These are phyloP conservation scores for Cotoneaster glaucophyllus DNA, from an alignment of 306 rosid genomes.

Conservation along the genomic window DNA sequence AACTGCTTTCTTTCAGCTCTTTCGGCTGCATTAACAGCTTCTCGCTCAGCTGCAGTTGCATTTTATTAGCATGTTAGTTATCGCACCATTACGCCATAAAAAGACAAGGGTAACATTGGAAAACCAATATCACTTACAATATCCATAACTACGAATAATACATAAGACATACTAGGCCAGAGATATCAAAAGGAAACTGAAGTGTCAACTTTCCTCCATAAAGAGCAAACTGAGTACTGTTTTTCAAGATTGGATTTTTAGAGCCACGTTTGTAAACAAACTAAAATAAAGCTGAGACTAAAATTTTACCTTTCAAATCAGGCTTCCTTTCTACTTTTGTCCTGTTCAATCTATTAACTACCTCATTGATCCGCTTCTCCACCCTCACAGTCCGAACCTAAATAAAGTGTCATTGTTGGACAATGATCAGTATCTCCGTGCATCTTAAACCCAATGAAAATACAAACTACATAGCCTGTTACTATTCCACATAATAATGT, in stretches of 20 bases:
- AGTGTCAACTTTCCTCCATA: neutral
- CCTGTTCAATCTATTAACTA: slow-evolving; percentile 79
- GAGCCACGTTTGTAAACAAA: neutral
- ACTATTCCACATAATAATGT: neutral
- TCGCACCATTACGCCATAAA: neutral
- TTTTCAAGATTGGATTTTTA: neutral
- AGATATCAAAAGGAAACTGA: neutral
- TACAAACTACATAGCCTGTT: neutral
- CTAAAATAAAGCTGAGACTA: slow-evolving; percentile 9
- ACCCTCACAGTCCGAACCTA: slow-evolving; percentile 89
- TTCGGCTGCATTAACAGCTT: slow-evolving; percentile 91
- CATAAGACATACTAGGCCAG: neutral
- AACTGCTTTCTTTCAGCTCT: slow-evolving; percentile 80
- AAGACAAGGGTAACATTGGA: neutral
- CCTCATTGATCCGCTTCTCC: slow-evolving; percentile 88
- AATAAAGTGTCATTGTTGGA: slow-evolving; percentile 20
- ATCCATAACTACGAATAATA: neutral
- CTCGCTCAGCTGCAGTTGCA: slow-evolving; percentile 71
- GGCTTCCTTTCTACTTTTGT: slow-evolving; percentile 90
- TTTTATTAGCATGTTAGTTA: neutral
- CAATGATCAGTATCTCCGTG: slow-evolving; percentile 11
- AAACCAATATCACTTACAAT: neutral
- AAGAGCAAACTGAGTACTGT: neutral
- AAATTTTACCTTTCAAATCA: slow-evolving; percentile 76
- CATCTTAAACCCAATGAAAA: slow-evolving; percentile 10